Evolutionary conservation across 495 filamentous ascomycete species (phyloP).

Genomic region (Neurospora sp.): DNA sequence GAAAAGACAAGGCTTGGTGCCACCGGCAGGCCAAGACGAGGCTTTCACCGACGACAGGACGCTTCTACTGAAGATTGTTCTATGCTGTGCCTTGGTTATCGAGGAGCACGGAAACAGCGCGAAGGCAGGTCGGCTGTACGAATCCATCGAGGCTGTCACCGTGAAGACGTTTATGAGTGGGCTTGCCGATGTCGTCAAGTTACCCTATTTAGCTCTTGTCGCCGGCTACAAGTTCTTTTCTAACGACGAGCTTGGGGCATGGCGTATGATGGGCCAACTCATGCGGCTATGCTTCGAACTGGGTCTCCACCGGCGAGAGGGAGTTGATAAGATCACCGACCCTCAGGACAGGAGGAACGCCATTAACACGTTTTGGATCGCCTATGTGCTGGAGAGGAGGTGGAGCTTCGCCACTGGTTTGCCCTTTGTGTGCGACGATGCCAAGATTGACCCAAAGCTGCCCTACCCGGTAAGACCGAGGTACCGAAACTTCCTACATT

Average conservation of each 20-base stretch:
- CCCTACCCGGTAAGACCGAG: conserved; percentile 58
- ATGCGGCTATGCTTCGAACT: conserved; percentile 70
- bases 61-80: conserved; percentile 63
- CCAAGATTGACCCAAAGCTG: conserved; percentile 70
- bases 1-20: conserved; percentile 16
- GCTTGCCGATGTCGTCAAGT: conserved; percentile 52
- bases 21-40: conserved; percentile 37
- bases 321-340: conserved; percentile 53
- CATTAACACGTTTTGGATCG: conserved; percentile 66
- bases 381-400: conserved; percentile 68
- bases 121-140: conserved; percentile 57
- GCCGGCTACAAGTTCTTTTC: conserved; percentile 79
- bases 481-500: not conserved
- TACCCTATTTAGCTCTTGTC: conserved; percentile 64
- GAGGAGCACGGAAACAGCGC: conserved; percentile 70
- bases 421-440: conserved; percentile 72
- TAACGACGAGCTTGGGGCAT: conserved; percentile 71
- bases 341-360: conserved; percentile 53
- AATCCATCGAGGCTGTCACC: conserved; percentile 57
- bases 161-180: conserved; percentile 59
- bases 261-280: conserved; percentile 68
- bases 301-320: conserved; percentile 68
- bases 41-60: conserved; percentile 58
- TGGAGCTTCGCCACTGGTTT: conserved; percentile 78
- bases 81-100: conserved; percentile 63